Evolutionary conservation across 2,329 filamentous ascomycete genomes (phyloP).

Genomic region (Chrysoporthe deuterocubensis): DNA sequence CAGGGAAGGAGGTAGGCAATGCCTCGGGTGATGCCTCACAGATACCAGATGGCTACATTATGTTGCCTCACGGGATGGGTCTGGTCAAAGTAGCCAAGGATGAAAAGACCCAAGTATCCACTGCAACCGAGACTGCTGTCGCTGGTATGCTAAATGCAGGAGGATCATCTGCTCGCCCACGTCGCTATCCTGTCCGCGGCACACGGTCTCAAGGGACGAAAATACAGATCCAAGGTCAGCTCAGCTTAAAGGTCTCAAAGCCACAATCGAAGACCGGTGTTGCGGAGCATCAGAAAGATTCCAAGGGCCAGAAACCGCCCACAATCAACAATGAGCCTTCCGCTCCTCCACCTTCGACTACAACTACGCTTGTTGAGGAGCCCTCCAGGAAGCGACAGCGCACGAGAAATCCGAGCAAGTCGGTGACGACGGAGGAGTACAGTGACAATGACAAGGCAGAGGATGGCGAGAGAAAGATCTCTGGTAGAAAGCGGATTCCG

Average conservation of each 20-base stretch:
- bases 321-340: background rate
- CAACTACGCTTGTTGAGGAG: background rate
- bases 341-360: background rate
- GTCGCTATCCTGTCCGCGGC: background rate
- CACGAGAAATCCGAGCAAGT: background rate
- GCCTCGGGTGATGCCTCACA: background rate
- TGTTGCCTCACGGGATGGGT: slow-evolving; percentile 11
- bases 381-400: background rate
- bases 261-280: background rate
- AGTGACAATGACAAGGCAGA: background rate
- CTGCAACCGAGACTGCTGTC: background rate
- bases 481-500: slow-evolving; percentile 6
- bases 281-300: background rate
- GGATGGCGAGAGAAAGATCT: background rate
- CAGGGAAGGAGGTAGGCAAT: background rate
- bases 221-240: background rate
- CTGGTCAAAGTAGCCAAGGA: background rate
- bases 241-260: background rate
- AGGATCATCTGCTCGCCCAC: background rate
- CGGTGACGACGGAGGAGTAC: background rate
- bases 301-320: background rate
- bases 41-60: background rate
- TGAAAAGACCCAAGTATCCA: background rate
- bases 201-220: background rate
- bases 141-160: too few species aligned